Evolutionary conservation across 169 alveolate genomes (phyloP), one percentile per base, ranked within the genome.

Genomic region (Toxoplasma gondii): DNA sequence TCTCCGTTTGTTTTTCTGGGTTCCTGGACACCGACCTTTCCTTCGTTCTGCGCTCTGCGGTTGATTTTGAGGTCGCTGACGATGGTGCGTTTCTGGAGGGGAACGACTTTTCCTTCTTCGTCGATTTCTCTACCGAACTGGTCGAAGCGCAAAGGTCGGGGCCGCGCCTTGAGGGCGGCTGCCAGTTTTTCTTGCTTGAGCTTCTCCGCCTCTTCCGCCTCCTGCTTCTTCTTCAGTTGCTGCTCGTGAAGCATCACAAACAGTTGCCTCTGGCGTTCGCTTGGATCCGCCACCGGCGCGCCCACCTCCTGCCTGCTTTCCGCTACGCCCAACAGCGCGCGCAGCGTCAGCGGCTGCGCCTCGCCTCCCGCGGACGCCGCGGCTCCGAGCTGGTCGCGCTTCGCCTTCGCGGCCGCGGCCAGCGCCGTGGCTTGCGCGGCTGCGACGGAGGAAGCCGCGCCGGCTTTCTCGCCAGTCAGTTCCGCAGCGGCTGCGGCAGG

Each of bases 41-140:
- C 86, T 38, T 78, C 86, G 43, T 10, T 78, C 24, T 78, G 39
- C 10, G 67, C 90, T 17, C 53, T 22, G 69, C 90, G 90, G 90
- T 82, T 82, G 90, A 38, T 82, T 10, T 82, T 41, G 67, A 82
- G 90, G 64, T 43, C 64, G 64, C 90, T 82, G 64, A 31, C n/a
- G 90, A 38, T 44, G 69, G 38, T 44, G 54, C 38, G 53, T 44
- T 82, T 38, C 19, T 64, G 74, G 45, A 78, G 39, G 45, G 92
- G 94, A 10, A 92, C 41, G 53, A 92, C 95, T 41, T 86, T 80
- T 22, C 95, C 95, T 45, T 92, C 95, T 36, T 82, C 95, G 53
- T 92, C 95, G 34, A 92, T 69, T 38, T 92, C 95, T 88, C 95
- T 41, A 53, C 95, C 95, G 41, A 92, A 92, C 88, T 88, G 17